phyloP scores from a whole-genome alignment of 2,329 filamentous ascomycete species.

The Fusarium beomiforme region DNA sequence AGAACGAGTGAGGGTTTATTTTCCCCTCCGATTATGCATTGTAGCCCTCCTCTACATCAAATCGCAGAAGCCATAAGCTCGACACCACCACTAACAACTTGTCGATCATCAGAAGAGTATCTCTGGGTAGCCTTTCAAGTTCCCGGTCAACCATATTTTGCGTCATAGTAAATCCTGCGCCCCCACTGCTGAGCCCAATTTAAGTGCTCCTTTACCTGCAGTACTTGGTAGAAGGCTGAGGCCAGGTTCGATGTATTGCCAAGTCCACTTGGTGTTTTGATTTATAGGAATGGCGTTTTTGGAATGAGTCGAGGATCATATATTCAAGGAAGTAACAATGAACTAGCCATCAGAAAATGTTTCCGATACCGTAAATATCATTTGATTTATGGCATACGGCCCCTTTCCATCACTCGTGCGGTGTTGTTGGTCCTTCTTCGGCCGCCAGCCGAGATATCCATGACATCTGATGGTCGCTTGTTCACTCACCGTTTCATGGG shows the following conservation, averaged over 20 bases:
- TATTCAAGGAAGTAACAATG: not conserved
- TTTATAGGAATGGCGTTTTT: not conserved
- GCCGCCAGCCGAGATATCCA: conserved; percentile 14
- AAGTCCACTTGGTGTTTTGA: conserved; percentile 1
- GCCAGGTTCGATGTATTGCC: not conserved
- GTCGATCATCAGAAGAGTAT: conserved; percentile 7
- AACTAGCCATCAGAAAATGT: not conserved
- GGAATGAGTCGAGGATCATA: no score
- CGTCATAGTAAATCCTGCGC: conserved; percentile 12
- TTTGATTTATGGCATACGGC: not conserved
- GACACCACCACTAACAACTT: conserved; percentile 8
- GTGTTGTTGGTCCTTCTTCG: conserved; percentile 17
- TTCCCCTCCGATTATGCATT: not conserved
- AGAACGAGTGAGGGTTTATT: not conserved
- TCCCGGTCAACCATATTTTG: conserved; percentile 1
- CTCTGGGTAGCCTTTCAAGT: not conserved
- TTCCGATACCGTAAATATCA: not conserved
- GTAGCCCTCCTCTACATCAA: not conserved
- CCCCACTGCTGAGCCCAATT: not conserved
- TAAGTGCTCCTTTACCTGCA: not conserved
- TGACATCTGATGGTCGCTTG: conserved; percentile 11
- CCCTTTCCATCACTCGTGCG: not conserved
- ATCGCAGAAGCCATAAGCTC: conserved; percentile 7
- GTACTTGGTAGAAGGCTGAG: not conserved
- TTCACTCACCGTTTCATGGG: conserved; percentile 27